Evolutionary conservation across 495 filamentous ascomycete genomes (phyloP).

Genomic region (Talaromyces nanjingensis): DNA sequence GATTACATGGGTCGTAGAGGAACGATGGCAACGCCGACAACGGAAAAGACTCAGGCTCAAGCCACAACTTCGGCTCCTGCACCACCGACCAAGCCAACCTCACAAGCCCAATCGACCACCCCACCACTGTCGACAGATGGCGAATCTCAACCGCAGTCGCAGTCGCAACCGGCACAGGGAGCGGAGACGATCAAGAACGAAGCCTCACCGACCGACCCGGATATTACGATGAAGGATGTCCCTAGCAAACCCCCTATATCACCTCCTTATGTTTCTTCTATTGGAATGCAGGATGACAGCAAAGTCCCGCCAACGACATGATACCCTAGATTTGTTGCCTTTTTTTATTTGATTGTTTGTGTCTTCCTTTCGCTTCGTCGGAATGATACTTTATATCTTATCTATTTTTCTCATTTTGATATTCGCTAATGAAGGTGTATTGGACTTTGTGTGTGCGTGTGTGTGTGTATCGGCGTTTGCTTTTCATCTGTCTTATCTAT

Average conservation of each 20-base stretch:
- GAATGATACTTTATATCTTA: not conserved
- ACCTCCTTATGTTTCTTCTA: slow-evolving; percentile 8
- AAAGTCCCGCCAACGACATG: slow-evolving; percentile 7
- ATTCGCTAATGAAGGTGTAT: not conserved
- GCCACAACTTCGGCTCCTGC: slow-evolving; percentile 15
- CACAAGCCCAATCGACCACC: not conserved
- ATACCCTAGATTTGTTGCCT: slow-evolving; percentile 11
- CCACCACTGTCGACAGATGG: slow-evolving; percentile 5
- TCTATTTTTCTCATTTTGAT: not conserved
- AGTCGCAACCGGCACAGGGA: not conserved
- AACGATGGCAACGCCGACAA: slow-evolving; percentile 33
- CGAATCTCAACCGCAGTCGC: not conserved
- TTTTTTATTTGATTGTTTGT: not conserved
- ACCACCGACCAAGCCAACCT: slow-evolving; percentile 18
- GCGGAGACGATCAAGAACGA: not conserved
- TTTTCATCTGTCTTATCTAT: not conserved
- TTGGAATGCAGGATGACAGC: slow-evolving; percentile 6
- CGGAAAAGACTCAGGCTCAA: slow-evolving; percentile 31
- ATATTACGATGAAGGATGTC: slow-evolving; percentile 9
- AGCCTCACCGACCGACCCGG: not conserved
- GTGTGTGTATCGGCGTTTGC: not conserved
- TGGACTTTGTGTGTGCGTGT: not conserved
- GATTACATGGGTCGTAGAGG: slow-evolving; percentile 53
- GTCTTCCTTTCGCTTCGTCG: not conserved
- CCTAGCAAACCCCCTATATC: slow-evolving; percentile 7